Base-by-base conservation (phyloP, 2,329 filamentous ascomycete species). In the Nectriaceae sp. region DNA sequence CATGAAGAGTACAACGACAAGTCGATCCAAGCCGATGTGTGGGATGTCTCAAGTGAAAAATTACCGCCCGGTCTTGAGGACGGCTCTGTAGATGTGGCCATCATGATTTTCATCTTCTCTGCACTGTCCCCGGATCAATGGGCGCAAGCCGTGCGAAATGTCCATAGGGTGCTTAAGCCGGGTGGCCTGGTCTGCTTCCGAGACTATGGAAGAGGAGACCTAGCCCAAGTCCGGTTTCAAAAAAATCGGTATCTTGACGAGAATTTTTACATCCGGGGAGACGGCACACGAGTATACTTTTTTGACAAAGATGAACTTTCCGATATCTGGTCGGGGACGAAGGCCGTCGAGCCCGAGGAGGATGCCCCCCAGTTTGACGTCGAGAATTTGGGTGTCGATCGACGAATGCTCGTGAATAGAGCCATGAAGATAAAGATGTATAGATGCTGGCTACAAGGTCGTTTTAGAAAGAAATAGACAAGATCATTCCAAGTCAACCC, bases 101-200 rank as follows among this genome's bases (percentile, higher is more conserved):
- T 99, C 44, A 84, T 99, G 80, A 90, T 99, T 52, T 99, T 99
- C 74, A 93, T 97, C 65, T 97, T 99, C 76, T 96, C 90, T 16
- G 94, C 94, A 2, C 75, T 99, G 40, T 85, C 88, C 26, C 94
- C 94, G 0, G 68, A 71, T 40, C 91, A 99, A 70, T 99, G 94
- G 94, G 75, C 78, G 41, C 82, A 84, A 65, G 90, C 91, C 11
- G 84, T 97, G 33, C 74, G 78, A 49, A 99, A 97, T 65, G 83
- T 97, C 15, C 82, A 88, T 69, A 82, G 82, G 44, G 77, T 96
- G 29, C 79, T 99, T 55, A 97, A 96, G 73, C 90, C 91, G 1
- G 93, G 92, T 53, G 94, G 94, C n/a, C 80, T 89, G 63, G 88
- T 99, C 44, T 83, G 96, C 65, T 97, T 99, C 78, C 85, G 94